A percentile compares a stretch with the other conserved stretches of the same genome.
Evolutionary conservation across 1,139 yeast genomes (phyloP).

Genomic region (Hanseniaspora uvarum): DNA sequence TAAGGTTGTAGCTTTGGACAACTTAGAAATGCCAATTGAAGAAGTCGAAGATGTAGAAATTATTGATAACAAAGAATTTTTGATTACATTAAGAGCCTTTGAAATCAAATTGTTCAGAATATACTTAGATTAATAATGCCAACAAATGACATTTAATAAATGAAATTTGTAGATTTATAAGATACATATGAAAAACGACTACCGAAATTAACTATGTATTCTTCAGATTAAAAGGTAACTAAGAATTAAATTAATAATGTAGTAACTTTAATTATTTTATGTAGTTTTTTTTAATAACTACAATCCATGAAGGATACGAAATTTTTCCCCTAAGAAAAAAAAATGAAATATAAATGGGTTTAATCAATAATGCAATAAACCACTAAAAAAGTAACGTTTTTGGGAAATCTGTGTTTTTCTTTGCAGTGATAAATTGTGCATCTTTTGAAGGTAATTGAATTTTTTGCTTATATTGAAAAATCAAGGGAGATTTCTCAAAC

Average conservation of each 20-base stretch:
- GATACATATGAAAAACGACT: no score
- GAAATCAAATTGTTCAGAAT: conserved; percentile 57
- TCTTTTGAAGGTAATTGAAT: background rate
- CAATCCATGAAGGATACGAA: no score
- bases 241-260: no score
- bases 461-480: background rate
- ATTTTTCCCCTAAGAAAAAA: background rate
- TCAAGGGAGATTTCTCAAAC: background rate
- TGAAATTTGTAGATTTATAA: no score
- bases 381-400: background rate
- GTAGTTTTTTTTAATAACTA: no score
- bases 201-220: no score
- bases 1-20: conserved; percentile 48
- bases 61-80: conserved; percentile 35
- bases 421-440: background rate
- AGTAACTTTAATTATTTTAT: no score
- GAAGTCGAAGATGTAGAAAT: conserved; percentile 21
- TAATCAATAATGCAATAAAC: background rate
- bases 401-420: background rate
- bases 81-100: conserved; percentile 52
- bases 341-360: background rate
- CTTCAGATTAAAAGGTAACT: no score
- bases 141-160: background rate
- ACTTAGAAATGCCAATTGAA: conserved; percentile 27
- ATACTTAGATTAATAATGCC: background rate